Base-by-base conservation (phyloP, 2,329 filamentous ascomycete species). In the Clonostachys rhizophaga region DNA sequence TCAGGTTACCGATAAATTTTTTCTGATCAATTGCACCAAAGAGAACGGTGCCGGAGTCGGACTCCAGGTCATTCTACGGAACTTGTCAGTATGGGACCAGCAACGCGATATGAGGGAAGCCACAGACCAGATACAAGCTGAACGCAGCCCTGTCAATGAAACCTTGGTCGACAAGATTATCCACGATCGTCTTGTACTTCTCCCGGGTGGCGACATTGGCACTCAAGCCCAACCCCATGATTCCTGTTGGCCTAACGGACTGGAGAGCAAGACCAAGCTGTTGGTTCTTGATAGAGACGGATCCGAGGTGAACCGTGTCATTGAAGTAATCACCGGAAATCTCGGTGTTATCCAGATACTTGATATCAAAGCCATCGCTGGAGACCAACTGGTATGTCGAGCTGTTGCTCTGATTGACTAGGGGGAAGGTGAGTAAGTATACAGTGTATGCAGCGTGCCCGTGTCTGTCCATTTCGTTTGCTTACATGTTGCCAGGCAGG, bases 1-100 rank as follows among this genome's bases (percentile, higher is more conserved):
- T 52, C 39, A 67, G 56, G 39, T 76, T 65, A 46, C 85, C 87
- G 4, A 71, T 61, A 67, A 83, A 92, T 63, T 91, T 91, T 50
- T 77, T 75, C 0, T 79, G 85, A 62, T 94, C 87, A 54, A 92
- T 82, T 43, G 86, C 89, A 41, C 89, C 89, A 55, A 94, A 94
- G 10, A 92, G 74, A 49, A 92, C 83, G 54, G 71, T 83, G 44
- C 89, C 89, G 4, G 76, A 82, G 48, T 75, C 79, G 1, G 86
- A 62, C 50, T 71, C 67, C 13, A 90, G 66, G 58, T 89, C 84
- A 65, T 91, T 66, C 60, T 63, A 34, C 35, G 14, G 12, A 33
- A 7, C 16, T 10, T 11, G 16, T 7, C n/a, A 11, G 11, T 36
- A 17, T 24, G 20, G 16, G 30, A 16, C 45, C 24, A 30, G 24